A percentile compares a stretch with the other conserved stretches of the same genome.
phyloP scores from a whole-genome alignment of 83 land plant genomes.

The Picea abies region DNA sequence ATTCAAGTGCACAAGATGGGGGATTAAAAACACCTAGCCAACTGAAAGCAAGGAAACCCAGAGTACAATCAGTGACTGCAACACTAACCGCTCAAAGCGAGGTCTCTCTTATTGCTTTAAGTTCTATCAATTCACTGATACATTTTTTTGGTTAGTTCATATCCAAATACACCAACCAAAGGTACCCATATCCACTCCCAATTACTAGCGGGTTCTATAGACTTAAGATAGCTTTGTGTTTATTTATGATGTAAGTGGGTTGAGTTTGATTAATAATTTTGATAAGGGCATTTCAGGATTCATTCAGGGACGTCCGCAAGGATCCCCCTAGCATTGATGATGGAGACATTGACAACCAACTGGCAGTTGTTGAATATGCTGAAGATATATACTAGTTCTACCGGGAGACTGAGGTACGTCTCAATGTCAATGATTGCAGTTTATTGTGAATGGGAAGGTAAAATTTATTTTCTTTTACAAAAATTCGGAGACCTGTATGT shows the following conservation, averaged over 20 bases:
- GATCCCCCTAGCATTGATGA: slow-evolving; percentile 44
- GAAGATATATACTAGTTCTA: slow-evolving; percentile 59
- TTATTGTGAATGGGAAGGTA: neutral
- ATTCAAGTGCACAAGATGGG: neutral
- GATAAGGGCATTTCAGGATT: neutral
- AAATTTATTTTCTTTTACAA: neutral
- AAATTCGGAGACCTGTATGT: neutral
- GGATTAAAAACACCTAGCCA: neutral
- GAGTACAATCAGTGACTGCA: neutral
- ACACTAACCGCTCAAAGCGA: slow-evolving; percentile 21
- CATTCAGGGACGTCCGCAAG: slow-evolving; percentile 21
- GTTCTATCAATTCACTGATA: neutral
- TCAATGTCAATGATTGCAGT: neutral
- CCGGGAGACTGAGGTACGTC: slow-evolving; percentile 46
- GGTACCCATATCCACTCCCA: no score
- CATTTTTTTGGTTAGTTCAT: neutral
- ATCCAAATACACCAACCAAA: neutral
- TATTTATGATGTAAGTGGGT: neutral
- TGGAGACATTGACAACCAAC: slow-evolving; percentile 39
- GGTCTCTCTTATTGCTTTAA: slow-evolving; percentile 1
- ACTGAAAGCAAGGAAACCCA: neutral
- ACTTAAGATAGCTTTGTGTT: neutral
- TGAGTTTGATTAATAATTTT: neutral
- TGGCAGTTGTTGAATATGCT: slow-evolving; percentile 71
- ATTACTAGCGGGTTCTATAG: neutral